These are phyloP conservation scores for Pseudopithomyces maydicus DNA, from an alignment of 2,329 filamentous ascomycete species.

Conservation along the genomic window DNA sequence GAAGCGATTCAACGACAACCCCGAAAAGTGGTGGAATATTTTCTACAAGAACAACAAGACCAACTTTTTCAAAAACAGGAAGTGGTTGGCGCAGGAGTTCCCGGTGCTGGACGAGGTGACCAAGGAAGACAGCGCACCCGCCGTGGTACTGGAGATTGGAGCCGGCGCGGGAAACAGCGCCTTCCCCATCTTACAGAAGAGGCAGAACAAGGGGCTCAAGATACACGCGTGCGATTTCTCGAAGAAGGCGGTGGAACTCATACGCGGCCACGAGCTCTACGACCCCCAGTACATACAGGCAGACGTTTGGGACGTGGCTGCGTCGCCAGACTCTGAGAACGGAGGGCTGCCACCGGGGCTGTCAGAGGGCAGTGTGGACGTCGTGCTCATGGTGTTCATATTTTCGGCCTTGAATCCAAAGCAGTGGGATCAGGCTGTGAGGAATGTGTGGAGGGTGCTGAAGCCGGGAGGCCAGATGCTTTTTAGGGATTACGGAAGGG, in stretches of 20 bases:
- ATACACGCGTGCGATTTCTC: constrained; percentile 97
- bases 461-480: constrained; percentile 93
- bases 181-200: constrained; percentile 84
- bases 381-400: constrained; percentile 95
- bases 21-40: constrained; percentile 95
- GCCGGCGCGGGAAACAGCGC: constrained; percentile 96
- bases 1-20: constrained; percentile 84
- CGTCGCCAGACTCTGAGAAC: constrained; percentile 51
- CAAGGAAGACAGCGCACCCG: constrained; percentile 68
- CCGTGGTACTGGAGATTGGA: constrained; percentile 84
- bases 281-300: constrained; percentile 74
- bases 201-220: constrained; percentile 79
- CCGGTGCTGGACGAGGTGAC: constrained; percentile 82
- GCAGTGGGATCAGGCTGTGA: constrained; percentile 83
- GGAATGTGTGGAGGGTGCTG: constrained; percentile 79
- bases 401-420: constrained; percentile 87
- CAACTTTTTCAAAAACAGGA: constrained; percentile 99
- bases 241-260: constrained; percentile 91
- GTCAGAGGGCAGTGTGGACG: constrained; percentile 78
- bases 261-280: constrained; percentile 80
- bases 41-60: constrained; percentile 98
- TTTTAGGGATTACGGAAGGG: constrained; percentile 95
- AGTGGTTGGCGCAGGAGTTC: constrained; percentile 97
- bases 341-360: constrained; percentile 74
- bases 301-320: constrained; percentile 90